phyloP scores from a whole-genome alignment of 192 early-diverging fungal species.

The Dissophora globulifera region DNA sequence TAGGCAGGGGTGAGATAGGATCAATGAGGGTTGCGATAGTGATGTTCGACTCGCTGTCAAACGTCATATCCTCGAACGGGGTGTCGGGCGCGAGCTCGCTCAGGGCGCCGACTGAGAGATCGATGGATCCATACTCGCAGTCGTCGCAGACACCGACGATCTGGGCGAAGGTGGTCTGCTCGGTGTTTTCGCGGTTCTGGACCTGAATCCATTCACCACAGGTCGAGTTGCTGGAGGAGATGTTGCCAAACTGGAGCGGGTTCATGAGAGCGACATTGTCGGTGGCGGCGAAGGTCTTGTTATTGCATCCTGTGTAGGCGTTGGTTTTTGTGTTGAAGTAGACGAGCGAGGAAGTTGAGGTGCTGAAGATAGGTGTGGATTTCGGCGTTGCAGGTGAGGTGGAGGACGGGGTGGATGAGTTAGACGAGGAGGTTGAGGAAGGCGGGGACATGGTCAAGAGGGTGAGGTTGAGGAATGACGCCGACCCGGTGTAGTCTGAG shows the following conservation, averaged over 20 bases:
- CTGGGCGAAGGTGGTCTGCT: constrained; percentile 19
- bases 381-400: constrained; percentile 12
- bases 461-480: constrained; percentile 34
- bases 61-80: constrained; percentile 18
- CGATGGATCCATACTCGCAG: constrained; percentile 35
- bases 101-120: constrained; percentile 15
- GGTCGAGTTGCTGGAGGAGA: constrained; percentile 24
- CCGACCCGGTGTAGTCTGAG: constrained; percentile 36
- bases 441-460: constrained; percentile 12
- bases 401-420: not conserved
- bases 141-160: constrained; percentile 40
- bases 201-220: constrained; percentile 46
- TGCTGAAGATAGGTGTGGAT: not conserved
- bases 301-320: constrained; percentile 34
- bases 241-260: constrained; percentile 42
- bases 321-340: constrained; percentile 31
- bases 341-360: constrained; percentile 29
- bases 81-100: constrained; percentile 22
- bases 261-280: constrained; percentile 49
- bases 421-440: not conserved
- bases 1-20: not conserved
- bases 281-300: constrained; percentile 25
- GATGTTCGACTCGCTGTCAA: constrained; percentile 5
- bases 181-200: constrained; percentile 43
- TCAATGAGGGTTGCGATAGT: constrained; percentile 23